A percentile compares a stretch with the other conserved stretches of the same genome.
These are phyloP conservation scores for Pleurotus eryngii DNA, from an alignment of 768 basidiomycete genomes.

Conservation along the genomic window DNA sequence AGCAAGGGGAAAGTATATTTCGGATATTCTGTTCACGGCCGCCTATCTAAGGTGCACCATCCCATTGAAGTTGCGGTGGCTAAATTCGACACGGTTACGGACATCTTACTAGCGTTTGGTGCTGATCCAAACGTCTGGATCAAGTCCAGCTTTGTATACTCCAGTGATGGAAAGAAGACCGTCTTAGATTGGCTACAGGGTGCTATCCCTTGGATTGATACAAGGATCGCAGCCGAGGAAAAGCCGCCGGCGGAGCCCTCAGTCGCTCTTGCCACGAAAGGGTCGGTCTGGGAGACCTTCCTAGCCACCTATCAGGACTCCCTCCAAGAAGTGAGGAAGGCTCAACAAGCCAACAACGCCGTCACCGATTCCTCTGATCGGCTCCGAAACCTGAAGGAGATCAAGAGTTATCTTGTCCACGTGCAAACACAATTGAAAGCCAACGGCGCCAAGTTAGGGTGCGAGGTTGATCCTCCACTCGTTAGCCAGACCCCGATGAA, in stretches of 20 bases:
- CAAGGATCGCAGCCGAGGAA: conserved; percentile 20
- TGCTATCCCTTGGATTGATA: conserved; percentile 20
- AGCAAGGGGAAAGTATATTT: too few relatives aligned
- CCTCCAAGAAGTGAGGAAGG: not conserved
- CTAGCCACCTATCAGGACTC: not conserved
- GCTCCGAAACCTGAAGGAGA: conserved; percentile 15
- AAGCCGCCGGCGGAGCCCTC: conserved; percentile 1
- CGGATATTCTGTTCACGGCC: too few relatives aligned
- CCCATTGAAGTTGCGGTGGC: conserved; percentile 37
- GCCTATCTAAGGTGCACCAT: conserved; percentile 14
- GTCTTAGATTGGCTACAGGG: conserved; percentile 36
- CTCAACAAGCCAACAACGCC: not conserved
- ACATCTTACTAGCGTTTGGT: conserved; percentile 35
- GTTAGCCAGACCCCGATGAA: not conserved
- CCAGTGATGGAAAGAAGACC: conserved; percentile 14
- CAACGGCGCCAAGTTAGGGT: conserved; percentile 40
- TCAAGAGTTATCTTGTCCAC: conserved; percentile 30
- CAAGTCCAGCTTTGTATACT: conserved; percentile 17
- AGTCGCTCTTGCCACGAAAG: conserved; percentile 10
- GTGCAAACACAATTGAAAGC: conserved; percentile 28
- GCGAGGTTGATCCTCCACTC: conserved; percentile 29
- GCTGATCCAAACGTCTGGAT: conserved; percentile 31
- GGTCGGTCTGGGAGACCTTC: conserved; percentile 8
- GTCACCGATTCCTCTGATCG: not conserved
- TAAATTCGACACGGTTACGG: conserved; percentile 32